These are phyloP conservation scores for Fomitiporia mediterranea DNA, from an alignment of 1,284 basidiomycete genomes.

Conservation along the genomic window DNA sequence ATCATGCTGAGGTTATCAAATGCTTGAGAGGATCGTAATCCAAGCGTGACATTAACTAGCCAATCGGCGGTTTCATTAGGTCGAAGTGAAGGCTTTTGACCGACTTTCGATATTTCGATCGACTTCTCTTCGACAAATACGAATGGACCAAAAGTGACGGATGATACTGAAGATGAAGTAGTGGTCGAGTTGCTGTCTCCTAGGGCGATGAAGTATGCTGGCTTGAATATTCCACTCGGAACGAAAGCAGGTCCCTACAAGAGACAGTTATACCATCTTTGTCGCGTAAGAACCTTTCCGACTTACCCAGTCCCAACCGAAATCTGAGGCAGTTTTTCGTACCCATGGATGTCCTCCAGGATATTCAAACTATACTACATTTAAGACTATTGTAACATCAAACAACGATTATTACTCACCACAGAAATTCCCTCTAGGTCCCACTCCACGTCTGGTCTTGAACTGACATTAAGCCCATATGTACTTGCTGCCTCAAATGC, in stretches of 20 bases:
- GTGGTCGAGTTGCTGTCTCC: conserved; percentile 23
- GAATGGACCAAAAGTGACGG: conserved; percentile 24
- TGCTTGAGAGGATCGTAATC: conserved; percentile 39
- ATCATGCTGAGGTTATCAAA: conserved; percentile 35
- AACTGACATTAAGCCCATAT: conserved; percentile 50
- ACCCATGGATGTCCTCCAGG: conserved; percentile 45
- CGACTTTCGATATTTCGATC: conserved; percentile 50
- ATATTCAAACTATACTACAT: conserved; percentile 40
- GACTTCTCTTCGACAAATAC: conserved; percentile 51
- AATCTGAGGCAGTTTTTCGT: conserved; percentile 51
- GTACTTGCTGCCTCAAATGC: conserved; percentile 49
- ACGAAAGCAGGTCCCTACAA: conserved; percentile 59
- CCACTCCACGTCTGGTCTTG: conserved; percentile 41
- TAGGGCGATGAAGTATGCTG: conserved; percentile 45
- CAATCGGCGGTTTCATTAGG: conserved; percentile 45
- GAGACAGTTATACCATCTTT: neutral
- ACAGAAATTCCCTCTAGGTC: conserved; percentile 30
- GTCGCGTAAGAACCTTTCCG: neutral
- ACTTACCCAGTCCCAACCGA: conserved; percentile 57
- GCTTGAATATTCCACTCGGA: conserved; percentile 51
- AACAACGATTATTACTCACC: conserved; percentile 22
- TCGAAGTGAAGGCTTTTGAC: conserved; percentile 37
- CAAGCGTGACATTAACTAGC: conserved; percentile 52
- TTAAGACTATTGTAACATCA: conserved; percentile 22
- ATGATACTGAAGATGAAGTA: conserved; percentile 20